A percentile compares a stretch with the other conserved stretches of the same genome.
These are phyloP conservation scores for Paraconiothyrium brasiliense DNA, from an alignment of 2,329 filamentous ascomycete genomes.

Conservation along the genomic window DNA sequence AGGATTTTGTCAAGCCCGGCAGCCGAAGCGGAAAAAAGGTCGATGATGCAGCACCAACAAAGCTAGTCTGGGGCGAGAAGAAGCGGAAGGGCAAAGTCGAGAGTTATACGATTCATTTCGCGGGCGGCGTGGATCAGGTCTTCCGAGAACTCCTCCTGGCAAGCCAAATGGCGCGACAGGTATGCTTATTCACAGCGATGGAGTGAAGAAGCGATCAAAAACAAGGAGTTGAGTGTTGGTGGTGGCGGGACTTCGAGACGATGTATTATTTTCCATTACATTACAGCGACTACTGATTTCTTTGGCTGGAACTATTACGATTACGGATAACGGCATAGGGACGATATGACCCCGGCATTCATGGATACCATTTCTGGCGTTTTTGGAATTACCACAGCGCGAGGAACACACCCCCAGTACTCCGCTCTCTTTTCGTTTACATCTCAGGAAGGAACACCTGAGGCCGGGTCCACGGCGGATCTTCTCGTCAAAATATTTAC, in stretches of 20 bases:
- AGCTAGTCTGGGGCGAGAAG: constrained; percentile 50
- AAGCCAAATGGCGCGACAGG: constrained; percentile 50
- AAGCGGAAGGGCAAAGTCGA: constrained; percentile 48
- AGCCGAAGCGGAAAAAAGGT: constrained; percentile 47
- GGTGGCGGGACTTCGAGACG: constrained; percentile 5
- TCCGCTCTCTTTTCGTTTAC: constrained; percentile 4
- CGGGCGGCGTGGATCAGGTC: constrained; percentile 49
- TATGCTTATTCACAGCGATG: constrained; percentile 50
- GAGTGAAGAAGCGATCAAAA: constrained; percentile 25
- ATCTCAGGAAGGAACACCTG: not conserved
- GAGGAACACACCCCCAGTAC: constrained; percentile 17
- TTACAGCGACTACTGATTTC: constrained; percentile 9
- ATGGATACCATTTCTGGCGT: constrained; percentile 30
- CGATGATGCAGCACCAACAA: constrained; percentile 42
- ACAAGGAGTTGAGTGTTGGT: not conserved
- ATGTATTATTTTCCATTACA: constrained; percentile 11
- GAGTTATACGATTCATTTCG: constrained; percentile 50
- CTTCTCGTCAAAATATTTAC: not conserved
- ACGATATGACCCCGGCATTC: constrained; percentile 19
- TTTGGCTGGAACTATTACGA: constrained; percentile 9
- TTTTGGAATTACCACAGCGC: constrained; percentile 6
- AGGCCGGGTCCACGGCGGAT: not conserved
- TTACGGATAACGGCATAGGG: constrained; percentile 11
- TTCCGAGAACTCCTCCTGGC: constrained; percentile 48
- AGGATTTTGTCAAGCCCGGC: constrained; percentile 47